Evolutionary conservation across 371 early-diverging fungal genomes (phyloP), one percentile per base, ranked within the genome.

Genomic region (Batkoa obscura): DNA sequence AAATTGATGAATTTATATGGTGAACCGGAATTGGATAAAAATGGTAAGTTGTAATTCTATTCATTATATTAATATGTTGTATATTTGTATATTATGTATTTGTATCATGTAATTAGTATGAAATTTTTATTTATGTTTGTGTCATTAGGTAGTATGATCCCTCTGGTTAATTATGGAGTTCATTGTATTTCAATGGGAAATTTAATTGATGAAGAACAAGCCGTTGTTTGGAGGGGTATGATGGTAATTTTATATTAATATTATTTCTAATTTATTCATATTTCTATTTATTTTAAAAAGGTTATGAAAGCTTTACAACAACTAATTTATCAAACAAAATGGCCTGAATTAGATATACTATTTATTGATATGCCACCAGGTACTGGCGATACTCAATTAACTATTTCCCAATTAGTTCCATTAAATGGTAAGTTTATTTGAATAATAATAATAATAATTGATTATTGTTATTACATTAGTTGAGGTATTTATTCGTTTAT

Each of bases 291-390:
- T 23, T 23, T 35, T 10, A 9, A 13, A 13, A 39, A 70, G 79
- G 78, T 91, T 2, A 91, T 91, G 91, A 91, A 91, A 64, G 89
- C 86, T 1, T 67, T 91, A 15, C 86, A 91, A 57, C 90, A 90
- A 62, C 66, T 91, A 55, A 57, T 90, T 49, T 80, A 87, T 60
- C 80, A 87, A 62, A 87, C 87, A 23, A 80, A 84, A 4, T 91
- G 92, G 92, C 71, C 72, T 2, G 71, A 70, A 0, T 56, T 84
- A 31, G 92, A 91, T 64, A 61, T 84, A 6, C 62, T 91, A 9
- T 83, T 91, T 13, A 81, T 91, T 60, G 92, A 91, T 61, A 82
- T 88, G 84, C 92, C 92, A 31, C 92, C 92, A 17, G 92, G 92
- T 1, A 91, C 92, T 2, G 92, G 92, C 12, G 92, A 91, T 65